Percentiles rank a stretch among this genome's conserved stretches.
These are phyloP conservation scores for Whalleya microplaca DNA, from an alignment of 2,329 filamentous ascomycete species.

Conservation along the genomic window DNA sequence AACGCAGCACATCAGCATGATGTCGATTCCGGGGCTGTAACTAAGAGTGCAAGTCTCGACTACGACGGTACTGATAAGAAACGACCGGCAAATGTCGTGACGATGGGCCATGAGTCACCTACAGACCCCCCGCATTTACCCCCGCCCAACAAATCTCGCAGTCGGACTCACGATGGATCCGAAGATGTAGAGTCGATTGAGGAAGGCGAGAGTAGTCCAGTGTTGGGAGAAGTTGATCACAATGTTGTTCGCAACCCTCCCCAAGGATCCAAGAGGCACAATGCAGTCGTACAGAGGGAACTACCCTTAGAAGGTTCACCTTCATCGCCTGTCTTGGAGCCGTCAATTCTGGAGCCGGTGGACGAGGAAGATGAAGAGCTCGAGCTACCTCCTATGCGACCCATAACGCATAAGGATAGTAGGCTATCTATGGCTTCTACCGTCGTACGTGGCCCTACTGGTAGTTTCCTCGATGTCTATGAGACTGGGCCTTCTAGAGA, in stretches of 20 bases:
- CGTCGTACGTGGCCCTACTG: conserved; percentile 42
- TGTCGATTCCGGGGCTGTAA: conserved; percentile 11
- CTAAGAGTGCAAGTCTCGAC: conserved; percentile 16
- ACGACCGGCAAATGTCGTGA: conserved; percentile 2
- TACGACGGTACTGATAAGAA: conserved; percentile 21
- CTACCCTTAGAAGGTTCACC: conserved; percentile 28
- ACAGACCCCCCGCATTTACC: conserved; percentile 3
- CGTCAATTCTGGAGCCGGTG: conserved; percentile 37
- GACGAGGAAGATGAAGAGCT: conserved; percentile 38
- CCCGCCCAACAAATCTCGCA: conserved; percentile 6
- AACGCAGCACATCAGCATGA: conserved; percentile 13
- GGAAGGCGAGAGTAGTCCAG: conserved; percentile 6
- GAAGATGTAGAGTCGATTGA: conserved; percentile 18
- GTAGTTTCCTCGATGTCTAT: conserved; percentile 44
- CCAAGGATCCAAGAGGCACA: conserved; percentile 21
- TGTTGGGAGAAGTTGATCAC: conserved; percentile 32
- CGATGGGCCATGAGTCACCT: background rate
- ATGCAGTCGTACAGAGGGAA: conserved; percentile 14
- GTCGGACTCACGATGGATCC: conserved; percentile 23
- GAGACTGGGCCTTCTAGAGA: conserved; percentile 47
- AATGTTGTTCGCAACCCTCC: conserved; percentile 34
- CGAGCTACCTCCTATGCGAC: conserved; percentile 34
- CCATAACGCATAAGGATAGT: conserved; percentile 30
- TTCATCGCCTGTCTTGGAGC: conserved; percentile 36
- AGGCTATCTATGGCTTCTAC: conserved; percentile 42